These are phyloP conservation scores for Leccinum disarticulatum DNA, from an alignment of 768 basidiomycete species.

Conservation along the genomic window DNA sequence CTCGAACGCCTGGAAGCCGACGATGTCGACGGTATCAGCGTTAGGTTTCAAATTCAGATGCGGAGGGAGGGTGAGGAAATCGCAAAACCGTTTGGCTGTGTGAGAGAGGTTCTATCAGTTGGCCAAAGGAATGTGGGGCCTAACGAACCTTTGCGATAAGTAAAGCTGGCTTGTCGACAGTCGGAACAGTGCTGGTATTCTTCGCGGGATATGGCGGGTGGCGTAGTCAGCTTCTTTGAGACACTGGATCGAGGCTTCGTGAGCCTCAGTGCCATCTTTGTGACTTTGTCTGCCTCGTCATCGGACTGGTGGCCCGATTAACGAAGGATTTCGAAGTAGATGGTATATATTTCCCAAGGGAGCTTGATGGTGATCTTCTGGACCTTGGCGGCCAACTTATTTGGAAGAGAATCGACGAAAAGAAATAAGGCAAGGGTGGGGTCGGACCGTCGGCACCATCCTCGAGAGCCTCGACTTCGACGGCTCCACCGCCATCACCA, in stretches of 20 bases:
- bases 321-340: constrained; percentile 86
- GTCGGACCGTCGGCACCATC: constrained; percentile 75
- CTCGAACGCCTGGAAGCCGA: constrained; percentile 96
- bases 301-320: constrained; percentile 81
- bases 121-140: neutral
- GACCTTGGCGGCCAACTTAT: constrained; percentile 79
- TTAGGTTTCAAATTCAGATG: constrained; percentile 87
- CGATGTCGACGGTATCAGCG: constrained; percentile 94
- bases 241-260: constrained; percentile 89
- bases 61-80: constrained; percentile 86
- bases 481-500: constrained; percentile 75
- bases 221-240: constrained; percentile 86
- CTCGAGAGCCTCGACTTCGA: constrained; percentile 81
- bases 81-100: constrained; percentile 89
- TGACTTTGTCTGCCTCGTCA: constrained; percentile 95
- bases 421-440: constrained; percentile 25
- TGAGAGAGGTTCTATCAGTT: neutral
- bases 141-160: constrained; percentile 54
- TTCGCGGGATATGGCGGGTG: constrained; percentile 81
- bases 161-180: constrained; percentile 95
- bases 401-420: constrained; percentile 34
- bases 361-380: constrained; percentile 94
- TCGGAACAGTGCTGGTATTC: constrained; percentile 98
- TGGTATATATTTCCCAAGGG: constrained; percentile 92
- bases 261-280: constrained; percentile 93